Evolutionary conservation across 225 moss, liverwort and hornwort species (phyloP).

Genomic region (Bryum argenteum): DNA sequence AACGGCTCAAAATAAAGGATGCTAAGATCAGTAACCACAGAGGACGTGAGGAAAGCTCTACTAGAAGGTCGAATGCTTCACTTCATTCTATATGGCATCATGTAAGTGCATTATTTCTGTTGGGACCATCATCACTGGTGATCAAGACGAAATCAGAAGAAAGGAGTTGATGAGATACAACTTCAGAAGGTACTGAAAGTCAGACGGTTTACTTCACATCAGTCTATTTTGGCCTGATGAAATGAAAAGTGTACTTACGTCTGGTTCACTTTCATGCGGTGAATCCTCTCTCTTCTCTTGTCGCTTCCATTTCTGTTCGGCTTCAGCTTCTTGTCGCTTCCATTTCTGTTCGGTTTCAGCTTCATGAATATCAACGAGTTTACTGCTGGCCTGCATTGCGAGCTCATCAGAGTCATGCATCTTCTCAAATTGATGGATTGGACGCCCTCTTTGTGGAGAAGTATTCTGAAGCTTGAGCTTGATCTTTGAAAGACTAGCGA

Average conservation of each 20-base stretch:
- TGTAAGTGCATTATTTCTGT: too few species aligned
- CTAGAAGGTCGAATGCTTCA: conserved; percentile 15
- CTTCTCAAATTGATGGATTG: conserved; percentile 19
- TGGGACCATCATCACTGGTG: too few species aligned
- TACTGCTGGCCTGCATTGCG: conserved; percentile 27
- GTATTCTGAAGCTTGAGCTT: conserved; percentile 35
- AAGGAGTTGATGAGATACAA: too few species aligned
- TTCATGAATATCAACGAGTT: conserved; percentile 12
- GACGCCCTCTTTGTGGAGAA: conserved; percentile 23
- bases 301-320: conserved; percentile 23
- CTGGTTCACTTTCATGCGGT: conserved; percentile 38
- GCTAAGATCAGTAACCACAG: neutral
- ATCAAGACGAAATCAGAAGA: too few species aligned
- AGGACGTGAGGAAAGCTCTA: neutral
- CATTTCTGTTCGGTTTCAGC: conserved; percentile 7
- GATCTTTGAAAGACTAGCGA: conserved; percentile 40
- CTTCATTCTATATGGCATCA: too few species aligned
- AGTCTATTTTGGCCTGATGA: too few species aligned
- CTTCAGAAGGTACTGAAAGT: too few species aligned
- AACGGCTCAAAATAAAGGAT: too few species aligned
- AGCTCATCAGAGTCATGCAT: conserved; percentile 24
- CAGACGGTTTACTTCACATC: too few species aligned
- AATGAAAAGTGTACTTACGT: conserved; percentile 17
- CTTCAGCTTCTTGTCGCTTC: conserved; percentile 23
- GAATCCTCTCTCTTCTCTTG: conserved; percentile 25